These are phyloP conservation scores for Clitoria ternatea DNA, from an alignment of 306 rosid genomes.

Conservation along the genomic window DNA sequence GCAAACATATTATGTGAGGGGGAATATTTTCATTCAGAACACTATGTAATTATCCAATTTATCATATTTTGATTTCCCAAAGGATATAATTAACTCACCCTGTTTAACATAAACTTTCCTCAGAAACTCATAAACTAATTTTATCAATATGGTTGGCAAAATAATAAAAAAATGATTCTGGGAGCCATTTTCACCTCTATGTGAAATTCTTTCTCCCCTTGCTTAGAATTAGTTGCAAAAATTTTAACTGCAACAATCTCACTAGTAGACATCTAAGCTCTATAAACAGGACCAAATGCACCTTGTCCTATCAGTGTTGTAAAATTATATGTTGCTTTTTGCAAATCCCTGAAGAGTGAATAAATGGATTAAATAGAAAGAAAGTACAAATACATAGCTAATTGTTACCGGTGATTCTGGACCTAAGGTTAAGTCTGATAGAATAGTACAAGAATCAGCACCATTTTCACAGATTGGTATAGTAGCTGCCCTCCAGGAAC, in stretches of 20 bases:
- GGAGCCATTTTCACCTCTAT: constrained; percentile 62
- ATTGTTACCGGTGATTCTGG: constrained; percentile 80
- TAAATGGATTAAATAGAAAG: background rate
- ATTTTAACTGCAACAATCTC: constrained; percentile 94
- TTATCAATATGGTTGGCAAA: background rate
- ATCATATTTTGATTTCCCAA: background rate
- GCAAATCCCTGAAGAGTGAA: constrained; percentile 73
- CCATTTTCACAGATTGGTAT: constrained; percentile 89
- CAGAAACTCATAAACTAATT: background rate
- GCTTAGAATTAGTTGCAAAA: constrained; percentile 93
- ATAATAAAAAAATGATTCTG: background rate
- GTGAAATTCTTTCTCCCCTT: constrained; percentile 96
- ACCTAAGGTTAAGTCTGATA: constrained; percentile 87
- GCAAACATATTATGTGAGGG: background rate
- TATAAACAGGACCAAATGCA: constrained; percentile 97
- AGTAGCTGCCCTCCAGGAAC: constrained; percentile 83
- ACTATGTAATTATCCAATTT: background rate
- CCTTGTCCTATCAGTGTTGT: constrained; percentile 97
- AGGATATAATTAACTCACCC: background rate
- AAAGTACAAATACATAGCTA: background rate
- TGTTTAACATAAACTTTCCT: background rate
- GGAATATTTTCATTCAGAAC: background rate
- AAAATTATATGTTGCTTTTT: constrained; percentile 84
- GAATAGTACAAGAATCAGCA: constrained; percentile 64
- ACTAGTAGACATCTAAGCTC: constrained; percentile 89